Conservation (phyloP, 2,329 filamentous ascomycete genomes). For the Fusarium humuli region DNA sequence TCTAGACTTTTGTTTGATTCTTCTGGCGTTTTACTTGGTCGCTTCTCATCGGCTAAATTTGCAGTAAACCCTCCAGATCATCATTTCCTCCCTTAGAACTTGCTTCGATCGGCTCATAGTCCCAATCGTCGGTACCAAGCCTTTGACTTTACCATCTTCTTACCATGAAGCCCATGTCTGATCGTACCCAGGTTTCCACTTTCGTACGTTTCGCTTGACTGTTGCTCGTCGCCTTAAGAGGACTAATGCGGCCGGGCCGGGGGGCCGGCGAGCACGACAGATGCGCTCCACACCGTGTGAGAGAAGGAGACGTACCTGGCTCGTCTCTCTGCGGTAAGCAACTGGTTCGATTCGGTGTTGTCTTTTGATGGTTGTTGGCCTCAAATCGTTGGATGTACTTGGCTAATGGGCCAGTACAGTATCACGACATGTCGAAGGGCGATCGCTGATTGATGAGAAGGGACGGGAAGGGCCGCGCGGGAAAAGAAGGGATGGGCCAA, state of each 20-base stretch:
- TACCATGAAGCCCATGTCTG: conserved; percentile 21
- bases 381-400: not conserved
- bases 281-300: conserved; percentile 35
- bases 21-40: conserved; percentile 15
- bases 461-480: conserved; percentile 41
- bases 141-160: not conserved
- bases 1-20: conserved; percentile 37
- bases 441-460: conserved; percentile 21
- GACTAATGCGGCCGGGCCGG: conserved; percentile 41
- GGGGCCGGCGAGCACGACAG: conserved; percentile 22
- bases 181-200: conserved; percentile 32
- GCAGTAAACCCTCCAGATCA: not conserved
- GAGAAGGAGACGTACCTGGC: not conserved
- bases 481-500: conserved; percentile 32
- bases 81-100: not conserved
- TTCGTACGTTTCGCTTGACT: conserved; percentile 38
- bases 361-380: not conserved
- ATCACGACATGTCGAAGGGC: conserved; percentile 10
- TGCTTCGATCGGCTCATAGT: not conserved
- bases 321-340: not conserved
- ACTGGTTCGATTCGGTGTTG: not conserved
- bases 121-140: not conserved
- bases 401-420: conserved; percentile 1
- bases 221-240: conserved; percentile 35
- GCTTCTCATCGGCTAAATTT: conserved; percentile 12